Evolutionary conservation across 805 yeast genomes (phyloP).

Genomic region (Yamadazyma takamatsuzukensis): DNA sequence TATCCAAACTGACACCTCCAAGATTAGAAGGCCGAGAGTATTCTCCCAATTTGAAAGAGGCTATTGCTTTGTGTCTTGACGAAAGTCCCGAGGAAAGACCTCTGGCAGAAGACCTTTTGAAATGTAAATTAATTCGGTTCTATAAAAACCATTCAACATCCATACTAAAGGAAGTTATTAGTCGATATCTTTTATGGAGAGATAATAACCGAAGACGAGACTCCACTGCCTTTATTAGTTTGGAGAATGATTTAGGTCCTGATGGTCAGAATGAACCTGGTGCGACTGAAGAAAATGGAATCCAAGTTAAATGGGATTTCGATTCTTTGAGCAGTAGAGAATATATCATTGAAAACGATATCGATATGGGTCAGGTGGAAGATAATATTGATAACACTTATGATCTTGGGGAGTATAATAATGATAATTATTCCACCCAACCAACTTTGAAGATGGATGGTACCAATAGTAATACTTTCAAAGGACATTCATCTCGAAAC

Average conservation of each 20-base stretch:
- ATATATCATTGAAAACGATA: conserved; percentile 69
- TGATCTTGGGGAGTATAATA: conserved; percentile 9
- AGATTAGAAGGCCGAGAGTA: conserved; percentile 88
- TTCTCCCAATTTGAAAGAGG: conserved; percentile 72
- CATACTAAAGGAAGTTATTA: conserved; percentile 67
- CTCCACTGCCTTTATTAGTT: conserved; percentile 37
- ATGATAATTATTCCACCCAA: conserved; percentile 25
- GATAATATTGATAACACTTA: conserved; percentile 19
- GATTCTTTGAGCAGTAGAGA: conserved; percentile 75
- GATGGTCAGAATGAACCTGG: conserved; percentile 7
- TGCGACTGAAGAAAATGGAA: conserved; percentile 13
- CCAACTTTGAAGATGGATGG: conserved; percentile 19
- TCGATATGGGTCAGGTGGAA: conserved; percentile 36
- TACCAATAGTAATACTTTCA: conserved; percentile 22
- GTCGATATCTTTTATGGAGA: conserved; percentile 72
- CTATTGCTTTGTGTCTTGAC: conserved; percentile 87
- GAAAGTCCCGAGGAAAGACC: conserved; percentile 90
- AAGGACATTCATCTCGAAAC: too few species aligned
- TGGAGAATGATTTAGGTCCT: conserved; percentile 20
- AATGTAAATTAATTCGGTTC: conserved; percentile 65
- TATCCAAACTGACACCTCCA: conserved; percentile 91
- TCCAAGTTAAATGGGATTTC: conserved; percentile 80
- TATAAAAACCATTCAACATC: conserved; percentile 59
- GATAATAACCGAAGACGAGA: conserved; percentile 36
- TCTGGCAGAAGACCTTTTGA: conserved; percentile 77